These are phyloP conservation scores for Amanita rubescens DNA, from an alignment of 768 basidiomycete genomes.

Conservation along the genomic window DNA sequence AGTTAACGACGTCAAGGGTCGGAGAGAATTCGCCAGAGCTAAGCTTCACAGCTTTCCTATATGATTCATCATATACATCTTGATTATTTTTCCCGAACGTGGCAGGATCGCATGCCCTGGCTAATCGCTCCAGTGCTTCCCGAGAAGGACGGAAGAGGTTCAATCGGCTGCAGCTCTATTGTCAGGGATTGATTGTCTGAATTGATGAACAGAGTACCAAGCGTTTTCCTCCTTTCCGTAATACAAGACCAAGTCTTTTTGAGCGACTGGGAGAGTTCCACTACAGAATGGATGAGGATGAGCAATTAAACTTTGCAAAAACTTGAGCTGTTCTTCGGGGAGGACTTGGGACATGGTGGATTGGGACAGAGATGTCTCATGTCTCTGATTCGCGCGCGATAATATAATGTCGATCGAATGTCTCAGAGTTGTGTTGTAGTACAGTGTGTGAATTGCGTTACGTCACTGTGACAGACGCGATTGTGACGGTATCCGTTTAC, in stretches of 20 bases:
- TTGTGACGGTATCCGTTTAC: too few relatives aligned
- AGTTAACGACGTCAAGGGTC: conserved; percentile 1
- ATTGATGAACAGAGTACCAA: background rate
- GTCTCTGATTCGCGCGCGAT: too few relatives aligned
- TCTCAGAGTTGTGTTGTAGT: too few relatives aligned
- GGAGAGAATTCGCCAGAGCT: conserved; percentile 14
- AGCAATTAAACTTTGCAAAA: background rate
- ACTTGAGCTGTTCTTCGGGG: background rate
- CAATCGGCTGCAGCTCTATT: background rate
- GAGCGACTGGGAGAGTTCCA: background rate
- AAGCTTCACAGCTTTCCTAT: conserved; percentile 21
- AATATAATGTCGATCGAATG: too few relatives aligned
- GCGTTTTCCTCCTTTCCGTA: background rate
- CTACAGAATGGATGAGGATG: background rate
- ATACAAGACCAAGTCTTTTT: background rate
- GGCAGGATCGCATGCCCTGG: conserved; percentile 16
- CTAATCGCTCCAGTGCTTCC: background rate
- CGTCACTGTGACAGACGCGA: background rate
- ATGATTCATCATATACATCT: conserved; percentile 21
- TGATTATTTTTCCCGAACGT: conserved; percentile 18
- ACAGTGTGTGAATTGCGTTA: too few relatives aligned
- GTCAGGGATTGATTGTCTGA: background rate
- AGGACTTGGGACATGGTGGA: too few relatives aligned
- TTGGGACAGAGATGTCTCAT: too few relatives aligned
- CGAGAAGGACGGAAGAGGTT: background rate